These are phyloP conservation scores for Boeremia lycopersici DNA, from an alignment of 2,329 filamentous ascomycete genomes.

Conservation along the genomic window DNA sequence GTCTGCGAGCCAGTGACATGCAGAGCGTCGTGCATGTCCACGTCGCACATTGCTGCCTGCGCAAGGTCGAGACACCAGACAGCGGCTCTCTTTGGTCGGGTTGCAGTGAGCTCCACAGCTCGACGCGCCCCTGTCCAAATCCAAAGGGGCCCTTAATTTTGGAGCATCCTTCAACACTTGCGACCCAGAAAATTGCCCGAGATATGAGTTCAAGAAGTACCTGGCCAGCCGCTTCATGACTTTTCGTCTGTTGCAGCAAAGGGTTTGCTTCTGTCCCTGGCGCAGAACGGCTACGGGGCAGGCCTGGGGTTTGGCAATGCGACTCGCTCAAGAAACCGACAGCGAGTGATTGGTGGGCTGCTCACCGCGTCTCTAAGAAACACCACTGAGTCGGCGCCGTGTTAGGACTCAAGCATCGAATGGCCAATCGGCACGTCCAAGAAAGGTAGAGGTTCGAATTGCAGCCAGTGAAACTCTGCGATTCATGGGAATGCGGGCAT, in stretches of 20 bases:
- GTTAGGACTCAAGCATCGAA: not conserved
- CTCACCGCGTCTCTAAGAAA: conserved; percentile 4
- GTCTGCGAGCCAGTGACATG: not conserved
- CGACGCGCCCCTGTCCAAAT: no score
- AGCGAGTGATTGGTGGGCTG: not conserved
- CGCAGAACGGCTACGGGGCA: conserved; percentile 3
- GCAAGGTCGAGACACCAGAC: not conserved
- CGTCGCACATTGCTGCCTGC: not conserved
- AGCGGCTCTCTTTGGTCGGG: not conserved
- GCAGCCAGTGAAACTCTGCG: not conserved
- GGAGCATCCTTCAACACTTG: no score
- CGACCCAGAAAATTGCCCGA: no score
- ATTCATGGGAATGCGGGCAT: not conserved
- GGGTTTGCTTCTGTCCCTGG: not conserved
- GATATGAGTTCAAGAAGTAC: no score
- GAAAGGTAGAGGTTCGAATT: not conserved
- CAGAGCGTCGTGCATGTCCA: not conserved
- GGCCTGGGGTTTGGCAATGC: not conserved
- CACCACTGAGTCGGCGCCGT: conserved; percentile 4
- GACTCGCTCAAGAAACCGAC: no score
- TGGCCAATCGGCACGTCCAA: conserved; percentile 7
- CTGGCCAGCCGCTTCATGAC: no score
- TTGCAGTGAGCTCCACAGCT: no score
- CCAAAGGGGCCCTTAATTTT: no score
- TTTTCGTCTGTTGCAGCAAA: no score